phyloP scores from a whole-genome alignment of 352 stramenopile genomes.

The Blastocystis sp. region DNA sequence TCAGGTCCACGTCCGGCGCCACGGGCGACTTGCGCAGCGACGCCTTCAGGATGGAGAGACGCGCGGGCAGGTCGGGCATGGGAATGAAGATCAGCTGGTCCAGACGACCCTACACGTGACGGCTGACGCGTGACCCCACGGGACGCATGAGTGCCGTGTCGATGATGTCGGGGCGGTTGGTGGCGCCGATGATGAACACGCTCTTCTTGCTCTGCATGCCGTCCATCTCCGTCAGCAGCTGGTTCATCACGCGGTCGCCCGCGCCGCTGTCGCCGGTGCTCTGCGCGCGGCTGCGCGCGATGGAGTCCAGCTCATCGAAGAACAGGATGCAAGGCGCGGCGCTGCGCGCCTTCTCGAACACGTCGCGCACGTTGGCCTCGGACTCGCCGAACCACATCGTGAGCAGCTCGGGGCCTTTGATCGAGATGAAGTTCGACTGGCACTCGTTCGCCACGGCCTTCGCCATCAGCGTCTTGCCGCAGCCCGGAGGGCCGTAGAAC shows the following conservation, averaged over 20 bases:
- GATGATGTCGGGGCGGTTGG: slow-evolving; percentile 93
- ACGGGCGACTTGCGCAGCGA: slow-evolving; percentile 94
- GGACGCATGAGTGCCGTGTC: slow-evolving; percentile 93
- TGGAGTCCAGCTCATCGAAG: slow-evolving; percentile 99
- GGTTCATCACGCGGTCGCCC: slow-evolving; percentile 98
- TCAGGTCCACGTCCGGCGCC: slow-evolving; percentile 93
- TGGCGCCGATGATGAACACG: slow-evolving; percentile 95
- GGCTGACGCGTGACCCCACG: slow-evolving; percentile 75
- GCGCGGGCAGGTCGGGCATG: slow-evolving; percentile 92
- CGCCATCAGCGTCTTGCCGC: slow-evolving; percentile 98
- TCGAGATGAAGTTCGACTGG: slow-evolving; percentile 99
- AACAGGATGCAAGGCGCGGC: slow-evolving; percentile 96
- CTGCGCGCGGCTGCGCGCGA: slow-evolving; percentile 90
- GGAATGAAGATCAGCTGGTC: slow-evolving; percentile 85
- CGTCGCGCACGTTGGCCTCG: slow-evolving; percentile 95
- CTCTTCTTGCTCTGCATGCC: slow-evolving; percentile 97
- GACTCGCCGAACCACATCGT: slow-evolving; percentile 99
- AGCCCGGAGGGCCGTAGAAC: slow-evolving; percentile 98
- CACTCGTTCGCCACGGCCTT: slow-evolving; percentile 99
- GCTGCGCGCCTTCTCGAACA: slow-evolving; percentile 96
- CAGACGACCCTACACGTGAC: slow-evolving; percentile 69
- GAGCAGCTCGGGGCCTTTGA: slow-evolving; percentile 97
- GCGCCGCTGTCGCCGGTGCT: slow-evolving; percentile 89
- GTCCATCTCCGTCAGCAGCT: slow-evolving; percentile 98
- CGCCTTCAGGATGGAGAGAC: slow-evolving; percentile 89